Percentiles rank a stretch among this genome's conserved stretches.
These are phyloP conservation scores for Salix exigua DNA, from an alignment of 345 rosid species.

Conservation along the genomic window DNA sequence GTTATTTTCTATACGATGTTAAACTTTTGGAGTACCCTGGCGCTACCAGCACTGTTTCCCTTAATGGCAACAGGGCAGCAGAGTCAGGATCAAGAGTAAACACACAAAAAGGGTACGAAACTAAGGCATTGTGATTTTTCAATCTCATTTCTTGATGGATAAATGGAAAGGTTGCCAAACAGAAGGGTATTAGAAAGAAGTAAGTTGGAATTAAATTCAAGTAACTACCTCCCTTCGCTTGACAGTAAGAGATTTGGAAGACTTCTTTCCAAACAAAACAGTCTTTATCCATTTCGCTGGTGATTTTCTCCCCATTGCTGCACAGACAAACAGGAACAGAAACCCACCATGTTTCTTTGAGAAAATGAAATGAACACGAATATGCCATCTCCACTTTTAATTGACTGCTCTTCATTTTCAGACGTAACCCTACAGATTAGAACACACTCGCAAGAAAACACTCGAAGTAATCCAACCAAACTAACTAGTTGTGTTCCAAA, in stretches of 20 bases:
- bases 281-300: constrained; percentile 81
- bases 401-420: not conserved
- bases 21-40: not conserved
- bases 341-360: constrained; percentile 1
- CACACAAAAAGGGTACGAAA: not conserved
- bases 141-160: not conserved
- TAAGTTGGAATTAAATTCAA: not conserved
- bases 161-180: not conserved
- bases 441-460: not conserved
- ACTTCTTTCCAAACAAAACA: constrained; percentile 73
- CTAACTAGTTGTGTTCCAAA: not conserved
- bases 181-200: not conserved
- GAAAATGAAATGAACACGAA: too few species aligned
- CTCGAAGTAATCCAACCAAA: not conserved
- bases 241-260: constrained; percentile 54
- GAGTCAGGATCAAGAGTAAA: not conserved
- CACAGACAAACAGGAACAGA: constrained; percentile 17
- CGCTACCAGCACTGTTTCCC: not conserved
- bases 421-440: not conserved
- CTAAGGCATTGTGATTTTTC: not conserved
- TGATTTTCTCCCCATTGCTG: constrained; percentile 61
- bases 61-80: not conserved
- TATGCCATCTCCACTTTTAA: not conserved
- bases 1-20: too few species aligned
- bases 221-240: constrained; percentile 63